These are phyloP conservation scores for Aureoboletus auriporus DNA, from an alignment of 768 basidiomycete genomes.

Conservation along the genomic window DNA sequence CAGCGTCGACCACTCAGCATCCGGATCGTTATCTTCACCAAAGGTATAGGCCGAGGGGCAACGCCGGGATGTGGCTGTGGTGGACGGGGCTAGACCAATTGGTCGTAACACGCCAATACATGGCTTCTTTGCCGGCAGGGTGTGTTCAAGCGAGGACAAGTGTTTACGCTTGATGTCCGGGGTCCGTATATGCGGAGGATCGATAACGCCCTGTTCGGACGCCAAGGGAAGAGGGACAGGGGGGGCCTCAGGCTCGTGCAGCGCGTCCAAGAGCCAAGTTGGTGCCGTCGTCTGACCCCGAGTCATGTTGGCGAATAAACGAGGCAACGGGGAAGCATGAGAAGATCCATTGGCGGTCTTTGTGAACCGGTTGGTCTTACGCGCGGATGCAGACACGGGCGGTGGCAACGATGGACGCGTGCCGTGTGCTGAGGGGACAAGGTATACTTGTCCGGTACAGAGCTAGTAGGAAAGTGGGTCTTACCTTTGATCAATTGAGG, in stretches of 20 bases:
- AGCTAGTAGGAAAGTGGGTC: neutral
- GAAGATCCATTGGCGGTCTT: too few relatives aligned
- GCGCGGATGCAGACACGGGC: too few relatives aligned
- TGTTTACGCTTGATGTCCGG: slow-evolving; percentile 4
- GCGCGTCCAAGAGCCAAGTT: slow-evolving; percentile 5
- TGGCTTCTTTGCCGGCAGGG: slow-evolving; percentile 1
- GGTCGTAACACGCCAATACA: neutral
- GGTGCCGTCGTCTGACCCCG: neutral
- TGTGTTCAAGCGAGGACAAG: neutral
- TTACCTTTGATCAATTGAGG: slow-evolving; percentile 11
- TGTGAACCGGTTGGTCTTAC: too few relatives aligned
- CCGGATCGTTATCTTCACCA: slow-evolving; percentile 17
- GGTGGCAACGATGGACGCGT: neutral
- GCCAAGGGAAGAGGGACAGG: too few relatives aligned
- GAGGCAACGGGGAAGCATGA: too few relatives aligned
- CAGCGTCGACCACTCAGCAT: slow-evolving; percentile 19
- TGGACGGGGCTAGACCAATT: neutral
- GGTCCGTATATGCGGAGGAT: slow-evolving; percentile 6
- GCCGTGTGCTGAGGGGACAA: slow-evolving; percentile 5
- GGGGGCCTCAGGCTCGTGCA: neutral
- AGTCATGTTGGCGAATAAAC: too few relatives aligned
- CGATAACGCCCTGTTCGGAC: neutral
- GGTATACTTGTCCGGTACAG: slow-evolving; percentile 1
- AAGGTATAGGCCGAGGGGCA: slow-evolving; percentile 17
- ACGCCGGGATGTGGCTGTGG: neutral